A percentile compares a stretch with the other conserved stretches of the same genome.
Evolutionary conservation across 305 asterid genomes (phyloP).

Genomic region (Caryopteris hybrid): DNA sequence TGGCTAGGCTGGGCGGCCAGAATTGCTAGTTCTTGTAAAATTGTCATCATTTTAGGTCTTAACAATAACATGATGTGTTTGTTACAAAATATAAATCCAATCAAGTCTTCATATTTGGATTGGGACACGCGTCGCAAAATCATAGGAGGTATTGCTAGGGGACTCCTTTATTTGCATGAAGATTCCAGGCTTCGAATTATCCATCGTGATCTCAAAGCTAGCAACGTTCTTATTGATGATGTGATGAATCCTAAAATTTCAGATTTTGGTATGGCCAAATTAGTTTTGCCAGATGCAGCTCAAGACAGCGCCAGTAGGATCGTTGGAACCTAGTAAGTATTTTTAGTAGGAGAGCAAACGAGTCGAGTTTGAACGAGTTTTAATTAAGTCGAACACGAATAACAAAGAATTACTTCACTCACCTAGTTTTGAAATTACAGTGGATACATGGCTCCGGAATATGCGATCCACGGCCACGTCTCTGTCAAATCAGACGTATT

Average conservation of each 20-base stretch:
- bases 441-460: constrained; percentile 31
- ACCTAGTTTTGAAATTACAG: constrained; percentile 7
- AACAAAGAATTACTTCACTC: too few relatives aligned
- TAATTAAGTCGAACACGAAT: too few relatives aligned
- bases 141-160: constrained; percentile 28
- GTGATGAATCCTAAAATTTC: constrained; percentile 35
- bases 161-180: constrained; percentile 32
- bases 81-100: neutral
- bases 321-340: constrained; percentile 24
- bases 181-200: constrained; percentile 15
- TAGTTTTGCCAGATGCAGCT: neutral
- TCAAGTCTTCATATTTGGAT: neutral
- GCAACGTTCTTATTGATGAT: constrained; percentile 26
- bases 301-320: neutral
- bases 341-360: too few relatives aligned
- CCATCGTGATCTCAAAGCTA: constrained; percentile 23
- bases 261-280: constrained; percentile 16
- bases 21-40: too few relatives aligned
- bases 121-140: constrained; percentile 21
- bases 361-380: too few relatives aligned
- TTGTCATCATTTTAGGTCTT: too few relatives aligned
- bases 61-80: neutral
- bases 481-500: constrained; percentile 28
- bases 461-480: neutral
- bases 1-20: too few relatives aligned